phyloP scores from a whole-genome alignment of 495 filamentous ascomycete genomes.

The Lindgomyces ingoldianus region DNA sequence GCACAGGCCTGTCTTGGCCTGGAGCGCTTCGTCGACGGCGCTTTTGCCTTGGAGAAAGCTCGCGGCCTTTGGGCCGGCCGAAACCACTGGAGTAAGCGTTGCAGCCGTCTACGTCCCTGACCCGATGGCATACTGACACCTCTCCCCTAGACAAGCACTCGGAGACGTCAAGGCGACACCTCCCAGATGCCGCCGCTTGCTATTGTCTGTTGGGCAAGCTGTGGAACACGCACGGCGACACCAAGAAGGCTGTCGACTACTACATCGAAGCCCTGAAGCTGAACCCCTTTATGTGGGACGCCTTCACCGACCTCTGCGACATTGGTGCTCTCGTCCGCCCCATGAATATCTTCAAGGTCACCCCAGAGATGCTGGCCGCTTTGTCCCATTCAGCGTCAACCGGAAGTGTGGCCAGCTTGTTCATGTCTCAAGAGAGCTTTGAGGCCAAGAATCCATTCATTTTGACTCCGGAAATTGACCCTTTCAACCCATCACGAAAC shows the following conservation, averaged over 20 bases:
- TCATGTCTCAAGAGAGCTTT: conserved; percentile 18
- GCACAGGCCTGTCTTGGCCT: conserved; percentile 83
- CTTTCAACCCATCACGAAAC: conserved; percentile 40
- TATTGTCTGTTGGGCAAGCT: conserved; percentile 83
- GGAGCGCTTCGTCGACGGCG: conserved; percentile 75
- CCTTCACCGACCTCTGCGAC: conserved; percentile 78
- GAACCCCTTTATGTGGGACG: conserved; percentile 99
- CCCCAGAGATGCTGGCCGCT: conserved; percentile 61
- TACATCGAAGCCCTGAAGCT: conserved; percentile 85
- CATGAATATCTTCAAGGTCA: conserved; percentile 82
- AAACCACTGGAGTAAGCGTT: conserved; percentile 66
- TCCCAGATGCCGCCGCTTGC: conserved; percentile 82
- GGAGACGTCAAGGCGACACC: conserved; percentile 54
- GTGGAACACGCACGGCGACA: conserved; percentile 76
- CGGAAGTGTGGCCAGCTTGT: conserved; percentile 11
- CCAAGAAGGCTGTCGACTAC: conserved; percentile 74
- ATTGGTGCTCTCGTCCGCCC: conserved; percentile 58
- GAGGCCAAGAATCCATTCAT: conserved; percentile 35
- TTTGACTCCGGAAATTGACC: conserved; percentile 43
- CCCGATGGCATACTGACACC: conserved; percentile 9
- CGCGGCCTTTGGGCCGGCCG: conserved; percentile 68
- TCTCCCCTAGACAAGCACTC: conserved; percentile 62
- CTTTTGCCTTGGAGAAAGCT: conserved; percentile 74
- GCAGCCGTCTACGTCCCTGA: not conserved
- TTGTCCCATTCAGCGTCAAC: conserved; percentile 43